Percentiles rank a stretch among this genome's conserved stretches.
Evolutionary conservation across 2,329 filamentous ascomycete genomes (phyloP).

Genomic region (Beauveria pseudobassiana): DNA sequence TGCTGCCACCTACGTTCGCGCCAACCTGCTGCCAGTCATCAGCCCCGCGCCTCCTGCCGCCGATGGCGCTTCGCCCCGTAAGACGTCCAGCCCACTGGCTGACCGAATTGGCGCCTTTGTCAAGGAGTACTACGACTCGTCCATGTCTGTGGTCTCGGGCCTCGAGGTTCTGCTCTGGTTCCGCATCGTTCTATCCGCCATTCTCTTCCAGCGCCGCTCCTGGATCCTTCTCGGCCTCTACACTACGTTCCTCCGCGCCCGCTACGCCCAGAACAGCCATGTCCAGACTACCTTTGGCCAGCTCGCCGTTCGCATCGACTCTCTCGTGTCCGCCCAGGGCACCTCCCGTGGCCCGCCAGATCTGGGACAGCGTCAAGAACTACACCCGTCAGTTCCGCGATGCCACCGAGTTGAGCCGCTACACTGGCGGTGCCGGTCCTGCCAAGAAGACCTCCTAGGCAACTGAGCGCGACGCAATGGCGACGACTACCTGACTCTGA

Average conservation of each 20-base stretch:
- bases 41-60: slow-evolving; percentile 56
- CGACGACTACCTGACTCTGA: no score
- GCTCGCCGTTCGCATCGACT: slow-evolving; percentile 69
- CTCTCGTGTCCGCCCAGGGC: slow-evolving; percentile 75
- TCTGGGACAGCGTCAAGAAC: slow-evolving; percentile 74
- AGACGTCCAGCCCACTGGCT: slow-evolving; percentile 52
- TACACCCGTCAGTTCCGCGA: slow-evolving; percentile 67
- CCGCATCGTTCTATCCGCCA: slow-evolving; percentile 70
- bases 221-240: slow-evolving; percentile 85
- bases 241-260: slow-evolving; percentile 84
- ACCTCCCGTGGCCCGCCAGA: slow-evolving; percentile 72
- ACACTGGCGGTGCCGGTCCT: slow-evolving; percentile 50
- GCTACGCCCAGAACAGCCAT: slow-evolving; percentile 84
- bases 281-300: slow-evolving; percentile 76
- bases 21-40: slow-evolving; percentile 84
- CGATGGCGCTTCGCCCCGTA: slow-evolving; percentile 49
- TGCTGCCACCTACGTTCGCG: slow-evolving; percentile 91
- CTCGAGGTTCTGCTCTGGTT: slow-evolving; percentile 86
- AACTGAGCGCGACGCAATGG: not conserved
- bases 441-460: slow-evolving; percentile 39
- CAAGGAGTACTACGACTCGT: slow-evolving; percentile 94
- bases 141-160: slow-evolving; percentile 84
- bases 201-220: slow-evolving; percentile 83
- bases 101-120: slow-evolving; percentile 88
- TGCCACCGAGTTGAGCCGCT: slow-evolving; percentile 70